Evolutionary conservation across 2,329 filamentous ascomycete species (phyloP).

Genomic region (Alternaria atra): DNA sequence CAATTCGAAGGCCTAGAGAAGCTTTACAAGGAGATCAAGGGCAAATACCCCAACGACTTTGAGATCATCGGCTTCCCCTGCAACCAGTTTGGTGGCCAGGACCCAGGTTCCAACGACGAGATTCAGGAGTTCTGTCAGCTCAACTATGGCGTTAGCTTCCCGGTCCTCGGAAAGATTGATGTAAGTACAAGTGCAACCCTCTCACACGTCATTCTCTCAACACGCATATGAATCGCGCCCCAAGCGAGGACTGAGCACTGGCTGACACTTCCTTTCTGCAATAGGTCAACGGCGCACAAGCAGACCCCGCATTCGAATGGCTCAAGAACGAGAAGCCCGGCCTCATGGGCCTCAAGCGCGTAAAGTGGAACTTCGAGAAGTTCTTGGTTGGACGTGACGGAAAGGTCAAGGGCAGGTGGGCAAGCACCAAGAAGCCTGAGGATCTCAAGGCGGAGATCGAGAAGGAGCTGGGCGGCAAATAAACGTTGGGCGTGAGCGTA

Average conservation of each 20-base stretch:
- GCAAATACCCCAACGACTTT: conserved; percentile 77
- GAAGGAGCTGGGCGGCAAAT: conserved; percentile 66
- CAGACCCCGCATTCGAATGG: conserved; percentile 82
- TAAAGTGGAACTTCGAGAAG: conserved; percentile 99
- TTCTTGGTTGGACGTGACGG: conserved; percentile 90
- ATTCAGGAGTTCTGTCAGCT: conserved; percentile 78
- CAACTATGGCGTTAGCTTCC: conserved; percentile 95
- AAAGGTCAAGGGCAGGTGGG: conserved; percentile 85
- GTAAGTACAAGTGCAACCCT: conserved; percentile 57
- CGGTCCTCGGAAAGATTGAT: conserved; percentile 88
- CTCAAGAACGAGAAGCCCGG: conserved; percentile 77
- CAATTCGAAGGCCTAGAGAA: conserved; percentile 92
- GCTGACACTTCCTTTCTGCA: neutral
- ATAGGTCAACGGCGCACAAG: conserved; percentile 75
- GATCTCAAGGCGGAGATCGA: conserved; percentile 77
- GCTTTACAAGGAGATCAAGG: conserved; percentile 80
- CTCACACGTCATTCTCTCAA: neutral
- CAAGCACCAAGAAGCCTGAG: conserved; percentile 87
- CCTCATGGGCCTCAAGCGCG: conserved; percentile 82
- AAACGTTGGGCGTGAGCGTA: neutral
- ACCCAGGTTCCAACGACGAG: conserved; percentile 77
- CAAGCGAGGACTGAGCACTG: neutral
- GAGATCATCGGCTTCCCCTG: conserved; percentile 94
- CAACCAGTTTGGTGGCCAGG: conserved; percentile 95
- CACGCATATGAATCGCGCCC: neutral